These are phyloP conservation scores for Cyclotella kingstonii DNA, from an alignment of 108 stramenopile species.

Conservation along the genomic window DNA sequence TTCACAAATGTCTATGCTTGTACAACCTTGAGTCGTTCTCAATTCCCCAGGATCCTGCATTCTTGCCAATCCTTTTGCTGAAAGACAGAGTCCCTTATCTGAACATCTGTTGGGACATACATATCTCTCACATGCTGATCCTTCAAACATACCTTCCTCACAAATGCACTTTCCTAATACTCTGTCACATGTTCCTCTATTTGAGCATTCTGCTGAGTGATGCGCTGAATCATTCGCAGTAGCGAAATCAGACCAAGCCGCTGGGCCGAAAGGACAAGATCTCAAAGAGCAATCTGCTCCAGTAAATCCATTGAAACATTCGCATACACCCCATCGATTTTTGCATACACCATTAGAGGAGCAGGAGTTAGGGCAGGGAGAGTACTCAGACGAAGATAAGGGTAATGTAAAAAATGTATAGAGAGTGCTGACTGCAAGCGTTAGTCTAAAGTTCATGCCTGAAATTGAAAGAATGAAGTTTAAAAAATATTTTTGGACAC, in stretches of 20 bases:
- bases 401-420: background rate
- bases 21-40: conserved; percentile 31
- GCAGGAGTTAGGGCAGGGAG: conserved; percentile 53
- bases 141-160: conserved; percentile 46
- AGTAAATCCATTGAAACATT: conserved; percentile 46
- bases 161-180: conserved; percentile 54
- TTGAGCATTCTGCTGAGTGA: conserved; percentile 62
- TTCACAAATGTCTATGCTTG: conserved; percentile 31
- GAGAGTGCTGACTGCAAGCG: no score
- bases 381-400: conserved; percentile 9
- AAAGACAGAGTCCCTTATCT: conserved; percentile 59
- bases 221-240: conserved; percentile 46
- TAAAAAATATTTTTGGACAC: no score
- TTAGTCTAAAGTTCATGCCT: no score
- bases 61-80: conserved; percentile 57
- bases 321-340: conserved; percentile 35
- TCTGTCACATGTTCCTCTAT: conserved; percentile 58
- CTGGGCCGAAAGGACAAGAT: conserved; percentile 43
- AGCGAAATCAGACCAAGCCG: conserved; percentile 44
- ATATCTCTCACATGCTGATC: conserved; percentile 65
- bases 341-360: conserved; percentile 43
- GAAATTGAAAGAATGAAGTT: no score
- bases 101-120: conserved; percentile 57
- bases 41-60: conserved; percentile 50
- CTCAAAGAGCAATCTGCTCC: conserved; percentile 54